Base-by-base conservation (phyloP, 495 filamentous ascomycete genomes). In the Penicillium simplicissimum region DNA sequence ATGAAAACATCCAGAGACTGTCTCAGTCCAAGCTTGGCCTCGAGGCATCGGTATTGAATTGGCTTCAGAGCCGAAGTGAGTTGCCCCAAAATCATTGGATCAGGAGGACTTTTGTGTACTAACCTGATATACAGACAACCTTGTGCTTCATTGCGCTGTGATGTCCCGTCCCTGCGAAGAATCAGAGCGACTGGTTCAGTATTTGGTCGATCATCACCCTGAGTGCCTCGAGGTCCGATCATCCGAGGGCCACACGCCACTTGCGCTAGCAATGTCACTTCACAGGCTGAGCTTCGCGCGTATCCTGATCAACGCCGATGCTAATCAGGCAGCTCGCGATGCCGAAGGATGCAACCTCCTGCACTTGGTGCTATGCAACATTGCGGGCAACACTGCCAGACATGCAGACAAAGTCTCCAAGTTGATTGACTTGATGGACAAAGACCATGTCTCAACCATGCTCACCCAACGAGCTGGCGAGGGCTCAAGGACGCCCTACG, bases 141-240 rank as follows among this genome's bases (percentile, higher is more conserved):
- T 90, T 37, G 77, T 86, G 14, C 78, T 92, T 19, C 90, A 92
- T 69, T 84, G 81, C 58, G 89, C 87, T 2, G 76, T 92, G 8
- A 74, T 87, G 49, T 75, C 78, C 0, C 38, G 65, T 0, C 62
- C 69, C 8, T 69, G 74, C 13, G 67, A 79, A 4, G 76, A 77
- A 13, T 76, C 82, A 0, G 71, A 71, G 31, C 74, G 74, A n/a
- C 69, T 91, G 15, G 74, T 92, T 37, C 73, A 85, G 48, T 89
- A 90, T 61, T 71, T 91, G 3, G 65, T 88, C 36, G 76, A 84
- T 19, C 71, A 80, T 23, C 77, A 77, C 55, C 88, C 90, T 0
- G 74, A 79, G n/a, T 78, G 75, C 33, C 57, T 92, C 7, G 84
- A 91, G 36, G 70, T 74, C 19, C 87, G 82, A 63, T 84, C 84